Base-by-base conservation (phyloP, 2,329 filamentous ascomycete species). In the Chrysosporium keratinophilum region DNA sequence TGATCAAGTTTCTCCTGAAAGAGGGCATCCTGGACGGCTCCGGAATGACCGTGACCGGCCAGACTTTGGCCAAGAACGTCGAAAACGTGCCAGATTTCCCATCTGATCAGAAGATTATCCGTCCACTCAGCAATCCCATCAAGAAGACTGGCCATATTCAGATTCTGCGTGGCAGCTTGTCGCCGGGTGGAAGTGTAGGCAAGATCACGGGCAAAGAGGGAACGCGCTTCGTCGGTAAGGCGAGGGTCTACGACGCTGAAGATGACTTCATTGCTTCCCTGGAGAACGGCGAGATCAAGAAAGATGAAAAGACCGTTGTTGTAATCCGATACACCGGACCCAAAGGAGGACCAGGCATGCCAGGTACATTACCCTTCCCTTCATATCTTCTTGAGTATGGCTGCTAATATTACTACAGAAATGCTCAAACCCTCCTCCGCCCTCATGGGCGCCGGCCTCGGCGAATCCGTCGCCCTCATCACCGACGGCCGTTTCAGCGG, bases 401-500 rank as follows among this genome's bases (percentile, higher is more conserved):
- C n/a, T 19, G 14, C 31, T 43, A 28, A 31, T 28, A 10, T 2
- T 52, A 14, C 33, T 42, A 23, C 90, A 1, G 84, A 87, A 71
- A 86, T 86, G 82, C 69, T 87, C 62, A 87, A 87, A 67, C 83
- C 84, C 47, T 81, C 77, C 47, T 82, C 82, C 11, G 83, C 83
- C 31, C 84, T 87, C 65, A 87, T 87, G 83, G 84, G 84, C 15
- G 82, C 82, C 17, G 83, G 83, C 14, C 76, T 87, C 10, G 83
- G 83, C 44, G 73, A 83, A 55, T 83, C 86, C 58, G 80, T 84
- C 19, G 84, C 84, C 2, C 73, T 88, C 37, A 83, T 88, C 68
- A 88, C 84, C 0, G 84, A 88, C 62, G 84, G 84, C 0, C 76
- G 91, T 44, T 97, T 96, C 69, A 85, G 81, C 45, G 91, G 91